phyloP scores from a whole-genome alignment of 139 green algal species.

The Picochlorum sp. region DNA sequence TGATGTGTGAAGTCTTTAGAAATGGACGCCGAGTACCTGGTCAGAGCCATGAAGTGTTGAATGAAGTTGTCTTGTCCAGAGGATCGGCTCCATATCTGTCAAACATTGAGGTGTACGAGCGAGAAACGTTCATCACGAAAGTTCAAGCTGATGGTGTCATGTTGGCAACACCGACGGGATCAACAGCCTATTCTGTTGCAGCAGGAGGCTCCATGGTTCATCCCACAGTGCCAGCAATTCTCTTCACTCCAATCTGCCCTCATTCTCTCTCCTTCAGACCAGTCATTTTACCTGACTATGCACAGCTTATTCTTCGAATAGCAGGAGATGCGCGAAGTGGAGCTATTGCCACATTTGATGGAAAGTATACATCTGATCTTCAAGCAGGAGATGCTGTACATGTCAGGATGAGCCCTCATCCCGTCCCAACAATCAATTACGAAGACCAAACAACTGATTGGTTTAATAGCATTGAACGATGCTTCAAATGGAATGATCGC shows the following conservation, averaged over 20 bases:
- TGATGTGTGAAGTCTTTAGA: constrained; percentile 69
- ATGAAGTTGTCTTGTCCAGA: constrained; percentile 93
- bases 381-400: constrained; percentile 64
- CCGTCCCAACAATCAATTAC: constrained; percentile 92
- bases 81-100: constrained; percentile 81
- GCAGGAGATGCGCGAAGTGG: constrained; percentile 63
- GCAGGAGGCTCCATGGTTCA: constrained; percentile 89
- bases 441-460: constrained; percentile 89
- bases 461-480: constrained; percentile 80
- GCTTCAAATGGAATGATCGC: constrained; percentile 38
- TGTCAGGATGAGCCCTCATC: constrained; percentile 85
- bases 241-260: constrained; percentile 92
- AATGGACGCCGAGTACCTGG: constrained; percentile 4
- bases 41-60: constrained; percentile 68
- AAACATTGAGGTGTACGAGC: constrained; percentile 87
- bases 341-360: constrained; percentile 95
- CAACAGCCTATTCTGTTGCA: constrained; percentile 89
- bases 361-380: constrained; percentile 74
- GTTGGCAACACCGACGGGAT: constrained; percentile 91
- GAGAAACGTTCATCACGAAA: constrained; percentile 70
- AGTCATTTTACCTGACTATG: constrained; percentile 93
- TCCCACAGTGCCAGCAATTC: constrained; percentile 80
- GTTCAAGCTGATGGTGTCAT: constrained; percentile 91
- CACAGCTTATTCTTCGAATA: constrained; percentile 68
- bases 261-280: constrained; percentile 95